These are phyloP conservation scores for Xylaria bambusicola DNA, from an alignment of 495 filamentous ascomycete genomes.

Conservation along the genomic window DNA sequence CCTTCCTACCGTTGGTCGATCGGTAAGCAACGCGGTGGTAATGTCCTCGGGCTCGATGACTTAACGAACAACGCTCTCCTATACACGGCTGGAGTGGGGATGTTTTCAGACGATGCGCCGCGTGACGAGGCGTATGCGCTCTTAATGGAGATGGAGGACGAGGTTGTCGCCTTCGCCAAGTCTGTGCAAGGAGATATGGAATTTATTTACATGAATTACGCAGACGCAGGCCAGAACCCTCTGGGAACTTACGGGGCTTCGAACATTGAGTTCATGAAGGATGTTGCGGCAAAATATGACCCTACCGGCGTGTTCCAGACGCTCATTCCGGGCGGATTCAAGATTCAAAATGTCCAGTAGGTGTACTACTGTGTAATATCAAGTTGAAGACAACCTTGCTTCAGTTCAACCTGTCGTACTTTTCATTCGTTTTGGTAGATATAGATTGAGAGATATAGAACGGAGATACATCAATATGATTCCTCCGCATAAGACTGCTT, in stretches of 20 bases:
- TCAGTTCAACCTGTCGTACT: too few species aligned
- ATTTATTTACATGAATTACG: constrained; percentile 48
- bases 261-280: constrained; percentile 43
- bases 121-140: constrained; percentile 15
- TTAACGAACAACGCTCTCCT: constrained; percentile 22
- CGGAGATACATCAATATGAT: too few species aligned
- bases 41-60: constrained; percentile 35
- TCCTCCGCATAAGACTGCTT: too few species aligned
- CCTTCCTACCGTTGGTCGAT: constrained; percentile 27
- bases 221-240: constrained; percentile 44
- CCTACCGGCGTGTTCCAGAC: constrained; percentile 51
- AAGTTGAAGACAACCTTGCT: too few species aligned
- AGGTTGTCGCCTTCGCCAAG: constrained; percentile 22
- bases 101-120: constrained; percentile 12
- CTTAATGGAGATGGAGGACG: constrained; percentile 17
- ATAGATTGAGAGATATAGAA: too few species aligned
- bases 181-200: constrained; percentile 27
- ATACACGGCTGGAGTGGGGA: constrained; percentile 19
- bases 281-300: constrained; percentile 49
- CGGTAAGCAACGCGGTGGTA: constrained; percentile 32
- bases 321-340: constrained; percentile 40
- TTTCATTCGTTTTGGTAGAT: too few species aligned
- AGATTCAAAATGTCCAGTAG: constrained; percentile 24
- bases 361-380: neutral
- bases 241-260: constrained; percentile 49